phyloP scores from a whole-genome alignment of 306 rosid genomes.

The Carpinus fangiana region DNA sequence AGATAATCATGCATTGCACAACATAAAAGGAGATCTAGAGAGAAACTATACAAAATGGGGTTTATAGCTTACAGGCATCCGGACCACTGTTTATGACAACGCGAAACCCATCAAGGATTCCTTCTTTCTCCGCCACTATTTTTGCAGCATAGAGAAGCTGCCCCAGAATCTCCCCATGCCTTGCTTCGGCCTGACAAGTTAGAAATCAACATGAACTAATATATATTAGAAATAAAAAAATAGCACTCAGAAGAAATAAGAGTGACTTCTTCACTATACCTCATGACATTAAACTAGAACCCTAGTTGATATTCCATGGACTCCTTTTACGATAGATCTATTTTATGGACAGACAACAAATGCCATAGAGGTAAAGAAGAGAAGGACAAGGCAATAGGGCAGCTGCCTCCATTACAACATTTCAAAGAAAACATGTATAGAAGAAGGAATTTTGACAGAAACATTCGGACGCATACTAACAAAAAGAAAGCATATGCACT shows the following conservation, averaged over 20 bases:
- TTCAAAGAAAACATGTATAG: no score
- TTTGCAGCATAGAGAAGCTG: slow-evolving; percentile 77
- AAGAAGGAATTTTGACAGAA: no score
- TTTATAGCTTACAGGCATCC: slow-evolving; percentile 59
- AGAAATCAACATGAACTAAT: neutral
- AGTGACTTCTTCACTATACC: neutral
- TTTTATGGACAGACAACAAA: neutral
- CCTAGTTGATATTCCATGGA: neutral
- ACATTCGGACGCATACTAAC: no score
- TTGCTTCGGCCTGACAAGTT: slow-evolving; percentile 56
- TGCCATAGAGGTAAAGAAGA: neutral
- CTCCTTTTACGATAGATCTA: neutral
- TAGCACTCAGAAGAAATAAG: neutral
- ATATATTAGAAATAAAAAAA: neutral
- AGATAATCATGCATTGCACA: neutral
- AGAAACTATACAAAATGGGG: slow-evolving; percentile 5
- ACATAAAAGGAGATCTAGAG: neutral
- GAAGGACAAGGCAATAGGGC: neutral
- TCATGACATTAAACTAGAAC: neutral
- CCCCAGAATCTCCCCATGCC: slow-evolving; percentile 76
- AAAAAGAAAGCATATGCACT: neutral
- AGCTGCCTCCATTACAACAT: neutral
- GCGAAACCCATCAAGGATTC: slow-evolving; percentile 78
- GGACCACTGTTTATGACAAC: slow-evolving; percentile 85
- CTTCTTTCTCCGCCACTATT: slow-evolving; percentile 79